Evolutionary conservation across 139 green algal genomes (phyloP).

Genomic region (Pseudopediastrum boryanum): DNA sequence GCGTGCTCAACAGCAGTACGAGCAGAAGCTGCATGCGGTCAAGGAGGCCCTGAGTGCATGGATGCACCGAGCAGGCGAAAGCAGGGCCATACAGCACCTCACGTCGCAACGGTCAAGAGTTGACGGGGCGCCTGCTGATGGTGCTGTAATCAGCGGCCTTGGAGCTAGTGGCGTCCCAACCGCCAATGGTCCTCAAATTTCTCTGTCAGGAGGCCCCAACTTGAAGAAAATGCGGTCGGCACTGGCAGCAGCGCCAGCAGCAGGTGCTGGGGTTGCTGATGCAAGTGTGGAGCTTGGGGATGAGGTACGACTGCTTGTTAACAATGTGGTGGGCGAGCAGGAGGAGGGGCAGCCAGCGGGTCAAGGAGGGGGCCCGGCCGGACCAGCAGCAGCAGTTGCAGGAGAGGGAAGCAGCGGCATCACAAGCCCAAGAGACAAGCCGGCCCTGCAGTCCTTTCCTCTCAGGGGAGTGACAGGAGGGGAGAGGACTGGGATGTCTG

Average conservation of each 20-base stretch:
- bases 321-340: no score
- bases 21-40: slow-evolving; percentile 11
- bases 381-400: no score
- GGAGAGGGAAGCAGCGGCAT: no score
- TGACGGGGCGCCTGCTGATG: not conserved
- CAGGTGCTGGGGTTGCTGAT: not conserved
- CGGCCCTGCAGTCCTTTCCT: no score
- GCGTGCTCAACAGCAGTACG: slow-evolving; percentile 13
- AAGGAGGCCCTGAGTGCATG: not conserved
- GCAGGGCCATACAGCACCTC: not conserved
- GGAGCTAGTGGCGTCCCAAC: not conserved
- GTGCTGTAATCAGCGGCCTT: not conserved
- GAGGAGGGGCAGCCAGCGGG: no score
- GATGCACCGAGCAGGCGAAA: not conserved
- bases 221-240: not conserved
- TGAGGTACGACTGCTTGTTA: no score
- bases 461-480: no score
- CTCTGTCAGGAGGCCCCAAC: not conserved
- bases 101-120: not conserved
- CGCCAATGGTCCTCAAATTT: not conserved
- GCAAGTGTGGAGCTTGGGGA: no score
- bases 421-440: no score
- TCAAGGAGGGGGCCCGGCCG: no score
- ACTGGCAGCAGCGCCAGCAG: not conserved
- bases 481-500: no score